phyloP scores from a whole-genome alignment of 768 basidiomycete species.

The Leucocoprinus leucothites region DNA sequence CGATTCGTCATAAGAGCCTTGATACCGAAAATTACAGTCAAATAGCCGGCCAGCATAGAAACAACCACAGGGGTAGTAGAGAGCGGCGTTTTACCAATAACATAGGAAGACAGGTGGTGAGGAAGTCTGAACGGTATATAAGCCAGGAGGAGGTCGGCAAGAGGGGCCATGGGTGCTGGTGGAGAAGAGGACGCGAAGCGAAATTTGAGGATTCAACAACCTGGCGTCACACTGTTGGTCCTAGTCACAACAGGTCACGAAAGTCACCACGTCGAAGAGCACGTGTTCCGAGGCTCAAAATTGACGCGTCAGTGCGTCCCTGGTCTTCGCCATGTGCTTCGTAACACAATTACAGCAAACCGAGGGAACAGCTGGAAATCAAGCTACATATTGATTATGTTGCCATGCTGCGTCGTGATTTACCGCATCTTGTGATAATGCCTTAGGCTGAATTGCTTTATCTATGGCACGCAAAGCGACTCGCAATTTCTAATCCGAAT shows the following conservation, averaged over 20 bases:
- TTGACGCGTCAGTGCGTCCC: no score
- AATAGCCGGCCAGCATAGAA: slow-evolving; percentile 71
- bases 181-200: slow-evolving; percentile 23
- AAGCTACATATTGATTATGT: no score
- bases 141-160: slow-evolving; percentile 70
- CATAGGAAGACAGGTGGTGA: slow-evolving; percentile 56
- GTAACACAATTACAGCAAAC: no score
- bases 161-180: slow-evolving; percentile 55
- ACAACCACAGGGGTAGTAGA: slow-evolving; percentile 78
- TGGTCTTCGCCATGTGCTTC: no score
- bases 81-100: slow-evolving; percentile 74
- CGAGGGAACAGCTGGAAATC: no score
- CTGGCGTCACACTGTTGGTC: slow-evolving; percentile 18
- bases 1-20: slow-evolving; percentile 81
- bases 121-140: slow-evolving; percentile 59
- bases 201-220: slow-evolving; percentile 28
- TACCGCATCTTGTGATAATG: no score
- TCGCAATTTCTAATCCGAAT: no score
- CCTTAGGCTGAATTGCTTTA: no score
- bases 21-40: slow-evolving; percentile 84
- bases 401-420: no score
- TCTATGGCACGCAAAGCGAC: no score
- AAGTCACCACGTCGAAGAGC: not conserved
- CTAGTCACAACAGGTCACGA: slow-evolving; percentile 18
- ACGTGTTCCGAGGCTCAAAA: slow-evolving; percentile 7